Conservation (phyloP, 805 yeast genomes). For the Ogataea sp. region DNA sequence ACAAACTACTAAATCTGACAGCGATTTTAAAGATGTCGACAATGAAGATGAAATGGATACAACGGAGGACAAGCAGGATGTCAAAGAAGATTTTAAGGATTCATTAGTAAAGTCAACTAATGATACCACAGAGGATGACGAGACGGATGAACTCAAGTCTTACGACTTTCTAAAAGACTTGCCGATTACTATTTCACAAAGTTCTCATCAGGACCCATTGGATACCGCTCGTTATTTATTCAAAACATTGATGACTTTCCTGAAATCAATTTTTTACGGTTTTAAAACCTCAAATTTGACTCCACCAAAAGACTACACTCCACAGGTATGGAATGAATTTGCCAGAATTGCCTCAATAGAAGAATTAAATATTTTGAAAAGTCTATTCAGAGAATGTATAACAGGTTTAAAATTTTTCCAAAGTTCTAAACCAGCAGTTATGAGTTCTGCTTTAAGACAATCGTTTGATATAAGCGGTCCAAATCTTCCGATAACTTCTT, state of each 20-base stretch:
- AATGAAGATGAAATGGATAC: not conserved
- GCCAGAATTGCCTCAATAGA: slow-evolving; percentile 81
- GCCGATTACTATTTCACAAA: slow-evolving; percentile 55
- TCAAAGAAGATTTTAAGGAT: slow-evolving; percentile 8
- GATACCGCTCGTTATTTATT: slow-evolving; percentile 85
- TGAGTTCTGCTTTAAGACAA: slow-evolving; percentile 23
- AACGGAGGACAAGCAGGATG: slow-evolving; percentile 9
- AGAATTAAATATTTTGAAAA: slow-evolving; percentile 70
- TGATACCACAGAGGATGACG: slow-evolving; percentile 11
- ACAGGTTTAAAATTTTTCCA: slow-evolving; percentile 72
- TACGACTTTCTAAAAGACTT: slow-evolving; percentile 37
- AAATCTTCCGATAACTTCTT: slow-evolving; percentile 73
- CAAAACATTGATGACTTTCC: slow-evolving; percentile 80
- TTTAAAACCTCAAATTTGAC: slow-evolving; percentile 86
- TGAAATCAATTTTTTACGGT: slow-evolving; percentile 85
- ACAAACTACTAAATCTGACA: slow-evolving; percentile 3
- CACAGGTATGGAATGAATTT: slow-evolving; percentile 71
- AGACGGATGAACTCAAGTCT: slow-evolving; percentile 3
- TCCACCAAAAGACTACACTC: slow-evolving; percentile 45
- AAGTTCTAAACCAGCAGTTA: slow-evolving; percentile 39
- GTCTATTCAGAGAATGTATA: slow-evolving; percentile 77
- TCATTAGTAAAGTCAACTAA: slow-evolving; percentile 2
- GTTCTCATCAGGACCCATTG: slow-evolving; percentile 52
- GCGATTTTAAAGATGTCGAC: slow-evolving; percentile 9
- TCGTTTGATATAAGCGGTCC: slow-evolving; percentile 69